Evolutionary conservation across 768 basidiomycete species (phyloP).

Genomic region (Kwoniella europaea): DNA sequence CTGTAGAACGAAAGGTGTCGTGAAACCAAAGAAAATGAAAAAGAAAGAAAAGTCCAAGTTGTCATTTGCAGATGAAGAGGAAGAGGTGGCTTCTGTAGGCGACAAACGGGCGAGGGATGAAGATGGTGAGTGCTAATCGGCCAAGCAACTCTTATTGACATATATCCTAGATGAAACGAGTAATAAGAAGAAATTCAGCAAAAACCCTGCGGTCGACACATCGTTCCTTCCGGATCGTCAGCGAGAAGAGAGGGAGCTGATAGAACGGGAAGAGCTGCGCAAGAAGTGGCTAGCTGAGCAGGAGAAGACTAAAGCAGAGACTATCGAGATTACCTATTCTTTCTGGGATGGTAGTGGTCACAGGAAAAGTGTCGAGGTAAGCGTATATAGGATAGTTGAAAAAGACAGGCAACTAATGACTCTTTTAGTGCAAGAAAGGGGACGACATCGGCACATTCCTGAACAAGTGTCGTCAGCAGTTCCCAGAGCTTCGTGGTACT

Average conservation of each 20-base stretch:
- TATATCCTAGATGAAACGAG: constrained; percentile 27
- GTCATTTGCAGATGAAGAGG: constrained; percentile 91
- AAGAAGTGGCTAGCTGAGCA: constrained; percentile 83
- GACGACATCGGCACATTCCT: constrained; percentile 84
- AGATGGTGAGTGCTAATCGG: constrained; percentile 16
- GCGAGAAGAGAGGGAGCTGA: constrained; percentile 88
- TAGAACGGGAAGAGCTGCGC: constrained; percentile 83
- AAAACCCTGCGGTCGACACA: constrained; percentile 96
- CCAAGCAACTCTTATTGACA: constrained; percentile 39
- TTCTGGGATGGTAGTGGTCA: constrained; percentile 99
- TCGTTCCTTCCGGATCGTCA: constrained; percentile 98
- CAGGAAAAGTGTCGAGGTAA: constrained; percentile 83
- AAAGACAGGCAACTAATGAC: not conserved
- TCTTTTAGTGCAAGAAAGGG: constrained; percentile 88
- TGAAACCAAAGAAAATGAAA: constrained; percentile 92
- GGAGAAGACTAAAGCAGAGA: constrained; percentile 70
- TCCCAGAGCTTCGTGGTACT: constrained; percentile 86
- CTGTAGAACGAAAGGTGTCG: not conserved
- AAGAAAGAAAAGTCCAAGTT: constrained; percentile 84
- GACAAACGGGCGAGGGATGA: constrained; percentile 14
- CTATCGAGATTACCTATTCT: constrained; percentile 90
- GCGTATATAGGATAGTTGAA: not conserved
- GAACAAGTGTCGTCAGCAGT: constrained; percentile 89
- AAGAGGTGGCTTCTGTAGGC: constrained; percentile 52
- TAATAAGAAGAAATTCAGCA: constrained; percentile 81